These are phyloP conservation scores for Pyrenophora tritici-repentis DNA, from an alignment of 2,329 filamentous ascomycete genomes.

Conservation along the genomic window DNA sequence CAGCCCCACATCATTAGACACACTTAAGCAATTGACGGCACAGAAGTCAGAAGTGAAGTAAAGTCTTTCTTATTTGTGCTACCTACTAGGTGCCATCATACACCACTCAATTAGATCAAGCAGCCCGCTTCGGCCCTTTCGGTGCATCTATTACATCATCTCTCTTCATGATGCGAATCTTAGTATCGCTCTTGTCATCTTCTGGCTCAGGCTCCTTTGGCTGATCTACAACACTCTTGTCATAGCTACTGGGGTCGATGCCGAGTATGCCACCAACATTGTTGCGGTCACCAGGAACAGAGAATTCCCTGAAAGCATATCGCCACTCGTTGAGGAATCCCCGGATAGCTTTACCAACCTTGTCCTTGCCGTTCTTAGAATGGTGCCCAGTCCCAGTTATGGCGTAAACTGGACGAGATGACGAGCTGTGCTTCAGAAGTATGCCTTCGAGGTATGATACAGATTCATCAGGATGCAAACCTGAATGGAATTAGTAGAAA, in stretches of 20 bases:
- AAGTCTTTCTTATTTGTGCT: constrained; percentile 38
- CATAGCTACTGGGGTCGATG: constrained; percentile 66
- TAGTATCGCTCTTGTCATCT: constrained; percentile 39
- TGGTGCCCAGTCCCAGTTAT: constrained; percentile 97
- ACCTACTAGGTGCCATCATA: constrained; percentile 22
- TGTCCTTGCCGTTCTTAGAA: constrained; percentile 98
- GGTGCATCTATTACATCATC: constrained; percentile 45
- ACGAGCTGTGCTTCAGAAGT: constrained; percentile 79
- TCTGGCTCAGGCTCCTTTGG: constrained; percentile 42
- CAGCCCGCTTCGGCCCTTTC: constrained; percentile 43
- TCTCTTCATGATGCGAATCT: constrained; percentile 47
- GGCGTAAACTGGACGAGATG: constrained; percentile 78
- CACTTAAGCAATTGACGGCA: background rate
- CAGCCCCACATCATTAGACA: background rate
- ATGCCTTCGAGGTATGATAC: constrained; percentile 91
- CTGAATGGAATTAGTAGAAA: constrained; percentile 28
- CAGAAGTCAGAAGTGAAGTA: constrained; percentile 17
- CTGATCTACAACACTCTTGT: constrained; percentile 50
- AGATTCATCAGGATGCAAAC: constrained; percentile 97
- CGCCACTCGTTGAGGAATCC: constrained; percentile 93
- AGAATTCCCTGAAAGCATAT: constrained; percentile 95
- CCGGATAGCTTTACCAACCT: constrained; percentile 92
- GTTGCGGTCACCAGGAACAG: constrained; percentile 90
- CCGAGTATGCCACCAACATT: constrained; percentile 71
- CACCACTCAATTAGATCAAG: constrained; percentile 18